Base-by-base conservation (phyloP, 352 stramenopile genomes). In the Globisporangium alternatum region DNA sequence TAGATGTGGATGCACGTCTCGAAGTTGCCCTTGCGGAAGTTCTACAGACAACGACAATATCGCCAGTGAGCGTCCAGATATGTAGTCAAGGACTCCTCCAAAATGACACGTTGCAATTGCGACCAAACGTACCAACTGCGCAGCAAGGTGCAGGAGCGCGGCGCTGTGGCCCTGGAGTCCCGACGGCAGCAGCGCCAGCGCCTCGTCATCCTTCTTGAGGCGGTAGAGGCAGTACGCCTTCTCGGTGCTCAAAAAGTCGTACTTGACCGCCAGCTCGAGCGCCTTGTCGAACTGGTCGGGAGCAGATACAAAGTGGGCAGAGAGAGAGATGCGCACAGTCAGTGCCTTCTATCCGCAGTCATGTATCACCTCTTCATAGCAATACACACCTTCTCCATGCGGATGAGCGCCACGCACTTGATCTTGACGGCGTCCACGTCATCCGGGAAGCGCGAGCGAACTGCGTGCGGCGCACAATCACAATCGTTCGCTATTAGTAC, bases 331-430 rank as follows among this genome's bases (percentile, higher is more conserved):
- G 22, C 43, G 43, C 43, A 48, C 19, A 48, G 19, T 17, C 35
- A 47, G 28, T 41, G 51, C 15, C 0, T 7, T n/a, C 2, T 47
- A 54, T 51, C 9, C 2, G 1, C 19, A 12, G 13, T 2, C 17
- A 19, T 45, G 6, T 45, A 21, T 56, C 41, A 12, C n/a, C 15
- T 4, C 10, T 41, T 15, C 15, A 41, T 41, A 28, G 5, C 17
- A 30, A 33, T 17, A 47, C 62, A 9, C 54, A 90, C 86, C 75
- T 95, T 93, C 55, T 90, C 80, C 47, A 90, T 60, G 30, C 80
- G 84, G 56, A 95, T 93, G 44, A 94, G 82, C 62, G 86, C 81
- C 39, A 93, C 69, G 58, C 80, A 91, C 73, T 95, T 91, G 71
- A 88, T 84, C 62, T 89, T 88, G 17, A 93, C 75, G n/a, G 84